A percentile compares a stretch with the other conserved stretches of the same genome.
These are phyloP conservation scores for Fragilaria crotonensis DNA, from an alignment of 108 stramenopile genomes.

Conservation along the genomic window DNA sequence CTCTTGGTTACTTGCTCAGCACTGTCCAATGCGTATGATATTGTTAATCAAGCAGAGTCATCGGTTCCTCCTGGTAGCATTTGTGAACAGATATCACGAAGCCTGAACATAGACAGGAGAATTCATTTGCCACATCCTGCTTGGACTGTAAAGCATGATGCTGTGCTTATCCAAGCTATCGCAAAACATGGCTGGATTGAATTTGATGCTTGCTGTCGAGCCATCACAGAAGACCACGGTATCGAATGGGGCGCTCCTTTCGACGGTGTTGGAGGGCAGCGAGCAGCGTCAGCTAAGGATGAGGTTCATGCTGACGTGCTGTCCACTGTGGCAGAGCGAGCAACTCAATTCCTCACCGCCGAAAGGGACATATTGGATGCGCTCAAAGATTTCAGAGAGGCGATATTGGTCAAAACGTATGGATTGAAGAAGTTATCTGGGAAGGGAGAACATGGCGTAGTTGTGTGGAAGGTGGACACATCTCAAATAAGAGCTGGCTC, in stretches of 20 bases:
- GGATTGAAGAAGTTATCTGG: constrained; percentile 20
- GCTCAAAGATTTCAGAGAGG: constrained; percentile 32
- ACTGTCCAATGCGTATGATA: constrained; percentile 14
- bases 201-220: constrained; percentile 26
- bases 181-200: constrained; percentile 83
- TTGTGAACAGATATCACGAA: background rate
- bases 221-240: constrained; percentile 41
- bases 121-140: constrained; percentile 59
- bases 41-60: constrained; percentile 1
- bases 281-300: constrained; percentile 1
- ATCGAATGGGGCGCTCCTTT: constrained; percentile 73
- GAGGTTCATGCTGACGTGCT: constrained; percentile 14
- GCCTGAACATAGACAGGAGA: constrained; percentile 15
- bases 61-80: background rate
- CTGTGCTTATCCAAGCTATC: constrained; percentile 53
- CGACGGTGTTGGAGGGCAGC: constrained; percentile 13
- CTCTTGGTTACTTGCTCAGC: constrained; percentile 25
- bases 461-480: constrained; percentile 18
- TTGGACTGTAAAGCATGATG: constrained; percentile 70
- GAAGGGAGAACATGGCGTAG: constrained; percentile 8
- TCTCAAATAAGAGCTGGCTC: too few species aligned
- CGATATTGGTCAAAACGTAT: constrained; percentile 42
- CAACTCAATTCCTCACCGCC: constrained; percentile 37
- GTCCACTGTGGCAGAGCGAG: constrained; percentile 42
- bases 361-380: constrained; percentile 25